A percentile compares a stretch with the other conserved stretches of the same genome.
Evolutionary conservation across 352 stramenopile species (phyloP).

Genomic region (Globisporangium recalcitrans): DNA sequence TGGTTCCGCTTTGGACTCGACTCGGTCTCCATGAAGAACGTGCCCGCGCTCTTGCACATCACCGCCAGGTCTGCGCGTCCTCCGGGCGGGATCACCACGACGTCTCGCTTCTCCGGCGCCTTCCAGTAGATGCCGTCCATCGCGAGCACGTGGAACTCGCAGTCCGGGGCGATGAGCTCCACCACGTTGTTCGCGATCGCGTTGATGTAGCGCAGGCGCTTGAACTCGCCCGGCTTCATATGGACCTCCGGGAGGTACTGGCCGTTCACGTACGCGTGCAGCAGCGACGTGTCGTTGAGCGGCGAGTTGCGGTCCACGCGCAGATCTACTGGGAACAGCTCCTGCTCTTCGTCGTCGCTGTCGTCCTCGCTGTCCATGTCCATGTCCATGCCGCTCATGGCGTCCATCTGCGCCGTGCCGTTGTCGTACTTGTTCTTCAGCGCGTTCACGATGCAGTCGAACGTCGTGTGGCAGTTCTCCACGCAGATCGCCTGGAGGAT

Average conservation of each 20-base stretch:
- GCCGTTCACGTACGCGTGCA: conserved; percentile 70
- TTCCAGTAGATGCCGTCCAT: conserved; percentile 69
- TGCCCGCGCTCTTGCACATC: conserved; percentile 37
- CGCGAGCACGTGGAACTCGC: conserved; percentile 50
- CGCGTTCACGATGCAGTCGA: conserved; percentile 52
- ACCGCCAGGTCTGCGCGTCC: conserved; percentile 61
- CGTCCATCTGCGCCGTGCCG: conserved; percentile 9
- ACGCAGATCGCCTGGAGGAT: conserved; percentile 67
- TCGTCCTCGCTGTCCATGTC: conserved; percentile 15
- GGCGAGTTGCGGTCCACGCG: conserved; percentile 39
- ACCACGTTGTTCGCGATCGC: conserved; percentile 79
- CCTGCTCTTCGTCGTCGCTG: conserved; percentile 20
- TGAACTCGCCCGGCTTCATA: conserved; percentile 46
- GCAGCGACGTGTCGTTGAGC: conserved; percentile 65
- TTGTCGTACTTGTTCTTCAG: conserved; percentile 49
- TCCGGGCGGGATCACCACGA: conserved; percentile 61
- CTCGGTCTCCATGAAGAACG: conserved; percentile 66
- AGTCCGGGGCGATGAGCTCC: conserved; percentile 54
- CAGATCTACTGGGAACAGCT: conserved; percentile 35
- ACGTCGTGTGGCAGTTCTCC: conserved; percentile 57
- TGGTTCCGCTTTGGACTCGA: conserved; percentile 49
- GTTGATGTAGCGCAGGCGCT: conserved; percentile 67
- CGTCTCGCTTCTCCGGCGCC: conserved; percentile 32
- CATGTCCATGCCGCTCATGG: conserved; percentile 26
- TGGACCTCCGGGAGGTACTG: conserved; percentile 61